These are phyloP conservation scores for Colletotrichum incanum DNA, from an alignment of 2,329 filamentous ascomycete species.

Conservation along the genomic window DNA sequence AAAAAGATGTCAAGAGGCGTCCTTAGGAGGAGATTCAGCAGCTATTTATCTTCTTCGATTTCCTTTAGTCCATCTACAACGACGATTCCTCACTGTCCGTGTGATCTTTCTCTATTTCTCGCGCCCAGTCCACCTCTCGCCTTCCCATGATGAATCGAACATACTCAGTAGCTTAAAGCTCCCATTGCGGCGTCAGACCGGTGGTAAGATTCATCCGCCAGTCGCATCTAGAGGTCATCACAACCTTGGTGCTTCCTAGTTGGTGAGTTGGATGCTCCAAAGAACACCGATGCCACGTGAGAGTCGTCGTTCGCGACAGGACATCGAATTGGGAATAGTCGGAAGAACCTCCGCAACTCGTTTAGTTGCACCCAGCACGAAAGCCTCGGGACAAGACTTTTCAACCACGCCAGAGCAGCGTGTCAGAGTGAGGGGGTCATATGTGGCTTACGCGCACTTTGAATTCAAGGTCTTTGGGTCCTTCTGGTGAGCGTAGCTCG, in stretches of 20 bases:
- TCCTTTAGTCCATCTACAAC: background rate
- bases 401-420: background rate
- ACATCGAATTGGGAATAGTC: constrained; percentile 35
- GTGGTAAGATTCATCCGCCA: constrained; percentile 24
- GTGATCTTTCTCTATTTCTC: background rate
- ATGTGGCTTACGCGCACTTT: constrained; percentile 3
- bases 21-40: background rate
- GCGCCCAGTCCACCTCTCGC: background rate
- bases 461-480: background rate
- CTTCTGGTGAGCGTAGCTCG: background rate
- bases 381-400: constrained; percentile 34
- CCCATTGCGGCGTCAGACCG: background rate
- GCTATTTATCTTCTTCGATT: constrained; percentile 30
- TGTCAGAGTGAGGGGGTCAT: constrained; percentile 8
- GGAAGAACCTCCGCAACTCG: constrained; percentile 1
- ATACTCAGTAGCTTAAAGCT: background rate
- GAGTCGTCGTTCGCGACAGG: constrained; percentile 25
- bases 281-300: constrained; percentile 27
- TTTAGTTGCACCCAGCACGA: background rate
- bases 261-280: constrained; percentile 8
- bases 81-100: too few species aligned
- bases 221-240: constrained; percentile 28
- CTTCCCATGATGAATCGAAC: constrained; percentile 1
- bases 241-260: background rate
- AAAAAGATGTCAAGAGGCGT: background rate